Percentiles rank a stretch among this genome's conserved stretches.
Evolutionary conservation across 306 rosid genomes (phyloP).

Genomic region (Vigna radiata): DNA sequence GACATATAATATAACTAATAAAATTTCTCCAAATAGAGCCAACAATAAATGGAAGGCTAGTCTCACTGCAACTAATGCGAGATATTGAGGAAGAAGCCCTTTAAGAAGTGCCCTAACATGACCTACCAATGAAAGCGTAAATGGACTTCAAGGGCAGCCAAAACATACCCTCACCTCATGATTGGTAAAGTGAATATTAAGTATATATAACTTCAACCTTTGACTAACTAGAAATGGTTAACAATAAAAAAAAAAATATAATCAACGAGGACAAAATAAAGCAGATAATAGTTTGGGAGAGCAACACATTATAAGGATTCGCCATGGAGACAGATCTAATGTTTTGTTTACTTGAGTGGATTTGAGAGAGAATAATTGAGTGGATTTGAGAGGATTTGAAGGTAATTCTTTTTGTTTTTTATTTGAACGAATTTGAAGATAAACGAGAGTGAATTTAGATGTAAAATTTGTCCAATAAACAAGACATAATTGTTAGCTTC

Average conservation of each 20-base stretch:
- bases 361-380: no score
- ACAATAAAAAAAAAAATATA: neutral
- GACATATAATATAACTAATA: no score
- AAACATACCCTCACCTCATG: neutral
- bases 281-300: slow-evolving; percentile 24
- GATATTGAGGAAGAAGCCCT: neutral
- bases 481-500: slow-evolving; percentile 5
- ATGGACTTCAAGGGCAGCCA: neutral
- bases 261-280: neutral
- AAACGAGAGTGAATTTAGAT: no score
- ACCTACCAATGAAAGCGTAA: no score
- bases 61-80: no score
- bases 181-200: neutral
- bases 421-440: no score
- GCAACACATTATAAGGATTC: slow-evolving; percentile 6
- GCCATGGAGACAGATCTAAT: slow-evolving; percentile 18
- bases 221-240: neutral
- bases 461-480: no score
- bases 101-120: neutral
- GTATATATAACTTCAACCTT: neutral
- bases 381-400: no score
- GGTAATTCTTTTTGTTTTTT: no score
- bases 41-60: no score
- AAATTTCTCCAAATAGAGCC: no score
- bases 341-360: no score